These are phyloP conservation scores for Mrakia blollopis DNA, from an alignment of 768 basidiomycete genomes.

Conservation along the genomic window DNA sequence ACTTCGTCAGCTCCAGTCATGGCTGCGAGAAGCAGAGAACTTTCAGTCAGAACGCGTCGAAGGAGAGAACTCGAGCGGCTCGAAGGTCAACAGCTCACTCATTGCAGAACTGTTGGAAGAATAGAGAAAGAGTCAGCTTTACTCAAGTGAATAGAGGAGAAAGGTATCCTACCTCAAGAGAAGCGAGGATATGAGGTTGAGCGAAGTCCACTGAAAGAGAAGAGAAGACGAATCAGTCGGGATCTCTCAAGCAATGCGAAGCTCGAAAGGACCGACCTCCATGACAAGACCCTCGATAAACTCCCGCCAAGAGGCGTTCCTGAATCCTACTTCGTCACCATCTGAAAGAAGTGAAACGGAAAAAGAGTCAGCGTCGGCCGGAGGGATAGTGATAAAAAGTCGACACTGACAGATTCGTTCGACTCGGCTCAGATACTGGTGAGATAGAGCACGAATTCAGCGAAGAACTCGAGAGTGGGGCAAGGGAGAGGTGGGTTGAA, in stretches of 20 bases:
- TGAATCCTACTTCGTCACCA: not conserved
- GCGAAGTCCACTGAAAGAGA: not conserved
- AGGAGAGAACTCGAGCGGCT: not conserved
- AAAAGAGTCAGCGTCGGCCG: not conserved
- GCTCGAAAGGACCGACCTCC: not conserved
- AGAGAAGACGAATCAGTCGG: not conserved
- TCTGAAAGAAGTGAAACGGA: not conserved
- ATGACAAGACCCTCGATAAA: slow-evolving; percentile 6
- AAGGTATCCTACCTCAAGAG: not conserved
- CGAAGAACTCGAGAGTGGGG: not conserved
- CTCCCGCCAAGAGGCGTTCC: not conserved
- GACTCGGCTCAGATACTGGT: not conserved
- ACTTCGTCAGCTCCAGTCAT: slow-evolving; percentile 8
- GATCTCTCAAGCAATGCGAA: not conserved
- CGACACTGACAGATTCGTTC: not conserved
- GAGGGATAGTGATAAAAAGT: not conserved
- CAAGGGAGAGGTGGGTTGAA: too few species aligned
- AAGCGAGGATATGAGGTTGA: not conserved
- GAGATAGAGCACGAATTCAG: not conserved
- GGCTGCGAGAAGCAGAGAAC: not conserved
- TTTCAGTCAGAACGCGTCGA: not conserved
- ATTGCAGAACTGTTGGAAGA: not conserved
- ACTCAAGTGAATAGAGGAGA: not conserved
- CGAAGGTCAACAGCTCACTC: not conserved
- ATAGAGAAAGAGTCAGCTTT: not conserved